Conservation (phyloP, 148 eudicot genomes). For the Amaranthus palmeri region DNA sequence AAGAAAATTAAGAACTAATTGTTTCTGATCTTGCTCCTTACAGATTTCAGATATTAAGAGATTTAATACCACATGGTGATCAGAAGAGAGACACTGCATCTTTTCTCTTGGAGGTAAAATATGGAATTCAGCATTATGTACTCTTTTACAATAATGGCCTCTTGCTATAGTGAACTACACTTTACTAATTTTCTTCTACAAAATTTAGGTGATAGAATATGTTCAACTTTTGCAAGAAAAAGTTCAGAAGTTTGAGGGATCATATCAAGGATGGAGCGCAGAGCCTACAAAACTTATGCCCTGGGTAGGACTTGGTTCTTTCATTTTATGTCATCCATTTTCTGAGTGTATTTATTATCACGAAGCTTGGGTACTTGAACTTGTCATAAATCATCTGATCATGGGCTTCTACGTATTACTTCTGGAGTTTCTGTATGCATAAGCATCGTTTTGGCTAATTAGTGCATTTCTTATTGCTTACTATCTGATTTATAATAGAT, state of each 20-base stretch:
- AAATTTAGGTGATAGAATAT: conserved; percentile 73
- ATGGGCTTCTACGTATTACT: conserved; percentile 2
- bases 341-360: background rate
- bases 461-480: background rate
- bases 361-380: background rate
- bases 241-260: conserved; percentile 81
- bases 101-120: conserved; percentile 70
- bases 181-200: conserved; percentile 1
- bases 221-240: conserved; percentile 80
- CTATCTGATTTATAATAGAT: background rate
- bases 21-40: conserved; percentile 5
- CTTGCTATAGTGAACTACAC: background rate
- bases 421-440: background rate
- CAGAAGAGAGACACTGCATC: conserved; percentile 96
- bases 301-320: conserved; percentile 52
- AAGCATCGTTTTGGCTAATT: background rate
- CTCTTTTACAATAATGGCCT: background rate
- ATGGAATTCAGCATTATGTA: background rate
- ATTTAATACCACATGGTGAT: conserved; percentile 80
- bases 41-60: conserved; percentile 85
- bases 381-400: background rate
- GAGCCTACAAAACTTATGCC: conserved; percentile 91
- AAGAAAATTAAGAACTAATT: background rate
- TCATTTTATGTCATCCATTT: conserved; percentile 7
- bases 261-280: conserved; percentile 66